Conservation (phyloP, 495 filamentous ascomycete species). For the Hypomontagnella submonticulosa region DNA sequence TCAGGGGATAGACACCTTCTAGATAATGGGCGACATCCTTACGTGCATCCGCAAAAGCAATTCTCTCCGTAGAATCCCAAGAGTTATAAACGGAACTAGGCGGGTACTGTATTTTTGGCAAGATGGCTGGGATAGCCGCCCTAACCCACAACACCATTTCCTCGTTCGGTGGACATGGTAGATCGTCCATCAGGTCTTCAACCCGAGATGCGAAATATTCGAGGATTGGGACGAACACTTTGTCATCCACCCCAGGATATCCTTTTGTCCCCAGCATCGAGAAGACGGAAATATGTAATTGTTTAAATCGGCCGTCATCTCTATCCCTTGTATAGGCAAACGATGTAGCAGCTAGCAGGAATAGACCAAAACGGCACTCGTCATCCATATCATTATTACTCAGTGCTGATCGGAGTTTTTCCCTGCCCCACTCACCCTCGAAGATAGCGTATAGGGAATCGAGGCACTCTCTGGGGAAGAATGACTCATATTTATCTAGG, state of each 20-base stretch:
- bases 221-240: constrained; percentile 76
- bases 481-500: constrained; percentile 70
- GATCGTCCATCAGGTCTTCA: constrained; percentile 62
- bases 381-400: constrained; percentile 66
- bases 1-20: constrained; percentile 75
- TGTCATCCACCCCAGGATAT: constrained; percentile 79
- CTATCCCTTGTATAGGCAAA: constrained; percentile 61
- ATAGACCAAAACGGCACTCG: constrained; percentile 73
- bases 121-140: constrained; percentile 68
- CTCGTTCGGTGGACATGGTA: constrained; percentile 49
- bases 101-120: constrained; percentile 72
- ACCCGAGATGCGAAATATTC: constrained; percentile 86
- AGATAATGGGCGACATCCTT: constrained; percentile 85
- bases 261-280: constrained; percentile 78
- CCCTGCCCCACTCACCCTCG: constrained; percentile 63
- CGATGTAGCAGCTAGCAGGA: constrained; percentile 73
- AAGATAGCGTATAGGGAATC: constrained; percentile 65
- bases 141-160: constrained; percentile 57
- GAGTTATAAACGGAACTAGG: constrained; percentile 57
- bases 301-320: constrained; percentile 54
- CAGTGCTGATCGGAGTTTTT: constrained; percentile 62
- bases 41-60: constrained; percentile 79
- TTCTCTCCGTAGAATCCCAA: constrained; percentile 79
- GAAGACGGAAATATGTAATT: constrained; percentile 60
- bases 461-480: constrained; percentile 68